A percentile compares a stretch with the other conserved stretches of the same genome.
These are phyloP conservation scores for Arachis hypogaea DNA, from an alignment of 306 rosid genomes.

Conservation along the genomic window DNA sequence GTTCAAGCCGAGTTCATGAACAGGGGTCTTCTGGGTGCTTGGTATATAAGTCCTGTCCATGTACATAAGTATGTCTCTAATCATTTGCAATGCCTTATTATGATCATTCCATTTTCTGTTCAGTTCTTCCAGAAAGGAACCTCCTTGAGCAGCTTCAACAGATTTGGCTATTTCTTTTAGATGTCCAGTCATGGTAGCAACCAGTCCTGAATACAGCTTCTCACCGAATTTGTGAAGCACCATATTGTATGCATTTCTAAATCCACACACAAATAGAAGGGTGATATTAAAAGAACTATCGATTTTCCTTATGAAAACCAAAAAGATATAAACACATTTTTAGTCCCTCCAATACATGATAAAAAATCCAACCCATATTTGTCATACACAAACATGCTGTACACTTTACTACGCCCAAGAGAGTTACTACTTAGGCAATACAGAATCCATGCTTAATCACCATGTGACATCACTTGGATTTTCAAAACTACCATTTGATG, in stretches of 20 bases:
- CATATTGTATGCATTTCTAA: constrained; percentile 94
- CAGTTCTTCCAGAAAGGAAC: too few species aligned
- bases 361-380: constrained; percentile 7
- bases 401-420: background rate
- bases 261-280: constrained; percentile 8
- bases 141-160: constrained; percentile 21
- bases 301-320: too few species aligned
- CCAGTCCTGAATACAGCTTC: constrained; percentile 70
- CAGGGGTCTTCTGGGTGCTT: too few species aligned
- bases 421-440: background rate
- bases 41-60: too few species aligned
- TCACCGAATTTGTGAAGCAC: constrained; percentile 97
- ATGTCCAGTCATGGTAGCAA: constrained; percentile 78
- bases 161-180: constrained; percentile 77
- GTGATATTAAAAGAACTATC: too few species aligned
- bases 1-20: too few species aligned
- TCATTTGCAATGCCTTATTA: too few species aligned
- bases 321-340: too few species aligned
- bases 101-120: too few species aligned
- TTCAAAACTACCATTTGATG: background rate
- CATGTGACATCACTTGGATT: background rate
- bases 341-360: too few species aligned
- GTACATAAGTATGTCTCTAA: too few species aligned
- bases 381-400: constrained; percentile 13
- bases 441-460: constrained; percentile 20